Percentiles rank a stretch among this genome's conserved stretches.
Conservation (phyloP, 805 yeast genomes). For the Lipomyces oligophaga region DNA sequence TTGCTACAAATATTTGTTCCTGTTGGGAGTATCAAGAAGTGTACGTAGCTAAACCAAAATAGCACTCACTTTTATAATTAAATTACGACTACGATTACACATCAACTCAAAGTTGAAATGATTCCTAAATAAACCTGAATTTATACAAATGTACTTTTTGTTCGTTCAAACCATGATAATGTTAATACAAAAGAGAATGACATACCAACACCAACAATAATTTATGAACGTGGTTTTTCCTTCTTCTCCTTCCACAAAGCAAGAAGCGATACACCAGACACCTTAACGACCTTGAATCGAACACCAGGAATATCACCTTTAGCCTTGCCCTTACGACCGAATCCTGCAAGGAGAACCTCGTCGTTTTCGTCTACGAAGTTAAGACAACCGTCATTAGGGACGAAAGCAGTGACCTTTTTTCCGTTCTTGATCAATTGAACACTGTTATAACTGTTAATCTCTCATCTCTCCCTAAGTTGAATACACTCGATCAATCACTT, state of each 20-base stretch:
- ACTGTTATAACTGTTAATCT: conserved; percentile 32
- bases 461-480: neutral
- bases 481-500: neutral
- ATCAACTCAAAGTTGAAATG: too few relatives aligned
- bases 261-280: conserved; percentile 98
- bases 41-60: too few relatives aligned
- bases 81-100: too few relatives aligned
- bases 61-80: too few relatives aligned
- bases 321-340: conserved; percentile 99
- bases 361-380: conserved; percentile 99
- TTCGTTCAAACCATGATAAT: conserved; percentile 14
- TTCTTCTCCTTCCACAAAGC: conserved; percentile 99
- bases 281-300: conserved; percentile 99
- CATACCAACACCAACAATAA: conserved; percentile 7
- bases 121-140: conserved; percentile 6
- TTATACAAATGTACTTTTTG: conserved; percentile 12
- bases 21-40: too few relatives aligned
- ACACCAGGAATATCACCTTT: conserved; percentile 99
- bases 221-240: conserved; percentile 57
- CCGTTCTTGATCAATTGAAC: conserved; percentile 99
- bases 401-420: conserved; percentile 99
- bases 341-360: conserved; percentile 99
- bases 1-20: too few relatives aligned
- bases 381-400: conserved; percentile 99
- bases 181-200: conserved; percentile 11